Base-by-base conservation (phyloP, 2,329 filamentous ascomycete genomes). In the Alternaria triticimaculans region DNA sequence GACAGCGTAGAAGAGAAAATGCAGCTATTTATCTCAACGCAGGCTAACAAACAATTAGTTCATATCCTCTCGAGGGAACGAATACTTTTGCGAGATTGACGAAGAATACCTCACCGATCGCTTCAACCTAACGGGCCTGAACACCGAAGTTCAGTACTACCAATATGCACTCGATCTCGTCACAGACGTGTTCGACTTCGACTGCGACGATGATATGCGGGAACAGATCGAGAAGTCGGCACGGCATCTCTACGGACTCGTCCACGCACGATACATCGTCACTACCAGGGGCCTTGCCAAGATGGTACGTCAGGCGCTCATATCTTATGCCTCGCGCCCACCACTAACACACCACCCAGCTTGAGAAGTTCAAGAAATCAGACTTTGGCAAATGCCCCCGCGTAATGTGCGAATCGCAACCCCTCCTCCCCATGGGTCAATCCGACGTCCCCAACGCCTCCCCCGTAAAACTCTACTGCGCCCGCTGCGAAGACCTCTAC, bases 1-100 rank as follows among this genome's bases (percentile, higher is more conserved):
- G 15, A 26, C 55, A 28, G 61, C 33, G 60, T 65, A 64, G 45
- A 55, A 49, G 49, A 26, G 43, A 44, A 49, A 45, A 21, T n/a
- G n/a, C 37, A 11, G 20, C 15, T 30, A 25, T 15, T n/a, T 5
- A 9, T 11, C n/a, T 46, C n/a, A 11, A 23, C n/a, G 56, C 23
- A 48, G 12, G 53, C 70, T 74, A 33, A 74, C 58, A 28, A 18
- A 15, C 10, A 5, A 18, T 5, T 63, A 99, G 96, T 99, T 99
- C 81, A 97, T 98, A 75, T 97, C 95, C 5, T 97, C 94, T 6
- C 89, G 96, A 60, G 96, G 96, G 70, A 98, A 99, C 82, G 96
- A 99, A 80, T 99, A 99, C 83, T 99, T 98, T 77, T 99, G 96
- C 87, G 96, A 99, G 80, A 98, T 99, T 76, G 96, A 99, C 82